These are phyloP conservation scores for Fusarium bulbicola DNA, from an alignment of 2,329 filamentous ascomycete genomes.

Conservation along the genomic window DNA sequence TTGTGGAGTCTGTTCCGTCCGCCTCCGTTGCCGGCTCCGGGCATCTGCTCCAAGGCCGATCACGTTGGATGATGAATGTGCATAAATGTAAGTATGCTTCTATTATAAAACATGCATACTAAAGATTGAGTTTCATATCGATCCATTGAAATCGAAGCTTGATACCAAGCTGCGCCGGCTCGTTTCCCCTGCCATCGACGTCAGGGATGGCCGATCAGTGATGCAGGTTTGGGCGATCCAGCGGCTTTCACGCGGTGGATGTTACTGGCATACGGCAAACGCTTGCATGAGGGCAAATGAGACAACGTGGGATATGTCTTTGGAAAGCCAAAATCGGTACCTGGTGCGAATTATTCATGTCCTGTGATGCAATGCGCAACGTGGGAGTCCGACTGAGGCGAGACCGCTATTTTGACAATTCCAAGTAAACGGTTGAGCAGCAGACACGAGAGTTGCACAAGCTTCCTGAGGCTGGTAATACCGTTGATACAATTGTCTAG, in stretches of 20 bases:
- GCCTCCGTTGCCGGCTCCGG: conserved; percentile 20
- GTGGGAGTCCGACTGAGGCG: conserved; percentile 10
- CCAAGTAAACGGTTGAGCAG: conserved; percentile 29
- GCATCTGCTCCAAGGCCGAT: background rate
- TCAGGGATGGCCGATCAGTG: conserved; percentile 20
- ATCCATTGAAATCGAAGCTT: background rate
- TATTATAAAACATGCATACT: background rate
- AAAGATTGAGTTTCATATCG: background rate
- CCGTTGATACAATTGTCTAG: conserved; percentile 5
- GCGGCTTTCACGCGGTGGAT: conserved; percentile 24
- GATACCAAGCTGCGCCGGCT: background rate
- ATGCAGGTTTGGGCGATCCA: conserved; percentile 29
- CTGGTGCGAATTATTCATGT: background rate
- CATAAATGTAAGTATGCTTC: background rate
- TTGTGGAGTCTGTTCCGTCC: conserved; percentile 13
- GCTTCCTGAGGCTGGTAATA: conserved; percentile 16
- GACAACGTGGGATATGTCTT: background rate
- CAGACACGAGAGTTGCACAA: conserved; percentile 42
- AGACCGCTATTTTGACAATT: conserved; percentile 12
- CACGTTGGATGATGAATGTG: background rate
- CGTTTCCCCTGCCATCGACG: conserved; percentile 16
- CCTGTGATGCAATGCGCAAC: conserved; percentile 36
- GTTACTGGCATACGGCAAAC: background rate
- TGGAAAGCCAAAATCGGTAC: background rate
- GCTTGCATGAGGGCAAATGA: background rate